Evolutionary conservation across 257 asterid species (phyloP).

Genomic region (Penstemon barbatus): DNA sequence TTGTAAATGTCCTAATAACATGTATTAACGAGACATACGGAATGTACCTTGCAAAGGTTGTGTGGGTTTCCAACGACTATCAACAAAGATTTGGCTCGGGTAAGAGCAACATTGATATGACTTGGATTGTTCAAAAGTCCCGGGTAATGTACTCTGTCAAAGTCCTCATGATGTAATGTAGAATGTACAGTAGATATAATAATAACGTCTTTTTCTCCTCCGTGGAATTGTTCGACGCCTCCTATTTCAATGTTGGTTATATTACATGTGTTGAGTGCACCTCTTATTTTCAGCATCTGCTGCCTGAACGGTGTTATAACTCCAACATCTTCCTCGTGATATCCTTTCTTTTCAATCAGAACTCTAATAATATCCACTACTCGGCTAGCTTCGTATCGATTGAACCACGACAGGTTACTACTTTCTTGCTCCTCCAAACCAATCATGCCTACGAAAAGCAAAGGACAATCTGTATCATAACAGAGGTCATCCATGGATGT

Average conservation of each 20-base stretch:
- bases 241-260: slow-evolving; percentile 61
- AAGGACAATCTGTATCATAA: slow-evolving; percentile 52
- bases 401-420: slow-evolving; percentile 94
- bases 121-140: slow-evolving; percentile 94
- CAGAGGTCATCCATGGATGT: slow-evolving; percentile 43
- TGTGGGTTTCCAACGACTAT: slow-evolving; percentile 95
- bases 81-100: slow-evolving; percentile 84
- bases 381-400: slow-evolving; percentile 85
- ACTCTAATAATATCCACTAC: slow-evolving; percentile 60
- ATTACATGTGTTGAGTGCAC: slow-evolving; percentile 22
- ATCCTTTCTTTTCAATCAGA: slow-evolving; percentile 48
- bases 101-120: slow-evolving; percentile 87
- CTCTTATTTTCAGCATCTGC: slow-evolving; percentile 69
- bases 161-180: slow-evolving; percentile 76
- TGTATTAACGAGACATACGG: neutral
- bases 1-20: neutral
- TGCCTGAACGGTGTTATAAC: slow-evolving; percentile 91
- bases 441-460: slow-evolving; percentile 79
- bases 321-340: slow-evolving; percentile 72
- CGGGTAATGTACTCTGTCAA: slow-evolving; percentile 68
- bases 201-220: slow-evolving; percentile 81
- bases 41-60: slow-evolving; percentile 80
- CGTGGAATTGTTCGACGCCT: slow-evolving; percentile 95
- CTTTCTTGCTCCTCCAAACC: slow-evolving; percentile 97
- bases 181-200: slow-evolving; percentile 94